These are phyloP conservation scores for Wilhelminamyces savonicus DNA, from an alignment of 805 yeast genomes.

Conservation along the genomic window DNA sequence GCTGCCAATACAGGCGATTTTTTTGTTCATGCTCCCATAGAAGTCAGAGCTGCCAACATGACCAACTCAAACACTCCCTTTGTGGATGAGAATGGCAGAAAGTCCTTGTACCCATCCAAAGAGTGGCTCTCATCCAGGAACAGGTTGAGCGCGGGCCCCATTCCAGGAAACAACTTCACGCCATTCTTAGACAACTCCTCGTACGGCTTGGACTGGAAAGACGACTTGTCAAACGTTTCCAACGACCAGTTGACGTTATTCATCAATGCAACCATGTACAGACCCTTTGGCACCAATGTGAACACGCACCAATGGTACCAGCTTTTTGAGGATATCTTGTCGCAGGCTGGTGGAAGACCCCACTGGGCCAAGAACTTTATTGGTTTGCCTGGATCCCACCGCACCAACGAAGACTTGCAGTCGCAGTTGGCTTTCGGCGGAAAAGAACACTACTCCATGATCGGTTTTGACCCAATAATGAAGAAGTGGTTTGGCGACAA, in stretches of 20 bases:
- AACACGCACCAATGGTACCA: constrained; percentile 77
- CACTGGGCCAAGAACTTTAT: constrained; percentile 98
- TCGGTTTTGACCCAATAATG: constrained; percentile 67
- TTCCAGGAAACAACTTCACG: constrained; percentile 76
- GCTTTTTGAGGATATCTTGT: constrained; percentile 73
- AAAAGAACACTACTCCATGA: constrained; percentile 61
- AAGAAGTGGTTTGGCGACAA: constrained; percentile 77
- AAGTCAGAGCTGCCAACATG: constrained; percentile 88
- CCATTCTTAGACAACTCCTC: constrained; percentile 63
- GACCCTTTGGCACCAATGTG: constrained; percentile 80
- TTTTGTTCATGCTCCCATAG: constrained; percentile 93
- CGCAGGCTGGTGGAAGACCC: constrained; percentile 83
- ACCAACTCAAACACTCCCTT: constrained; percentile 41
- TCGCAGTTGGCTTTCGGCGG: constrained; percentile 37
- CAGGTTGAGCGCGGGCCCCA: constrained; percentile 61
- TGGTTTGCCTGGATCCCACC: constrained; percentile 43
- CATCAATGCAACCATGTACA: constrained; percentile 90
- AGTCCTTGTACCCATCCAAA: constrained; percentile 34
- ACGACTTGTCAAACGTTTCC: constrained; percentile 42
- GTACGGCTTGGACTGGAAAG: constrained; percentile 45
- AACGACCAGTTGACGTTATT: constrained; percentile 79
- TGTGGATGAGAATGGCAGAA: constrained; percentile 25
- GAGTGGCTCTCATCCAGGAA: constrained; percentile 50
- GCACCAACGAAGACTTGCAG: constrained; percentile 27
- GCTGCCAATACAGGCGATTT: constrained; percentile 60